phyloP scores from a whole-genome alignment of 208 protist species.

The Naegleria fowleri region DNA sequence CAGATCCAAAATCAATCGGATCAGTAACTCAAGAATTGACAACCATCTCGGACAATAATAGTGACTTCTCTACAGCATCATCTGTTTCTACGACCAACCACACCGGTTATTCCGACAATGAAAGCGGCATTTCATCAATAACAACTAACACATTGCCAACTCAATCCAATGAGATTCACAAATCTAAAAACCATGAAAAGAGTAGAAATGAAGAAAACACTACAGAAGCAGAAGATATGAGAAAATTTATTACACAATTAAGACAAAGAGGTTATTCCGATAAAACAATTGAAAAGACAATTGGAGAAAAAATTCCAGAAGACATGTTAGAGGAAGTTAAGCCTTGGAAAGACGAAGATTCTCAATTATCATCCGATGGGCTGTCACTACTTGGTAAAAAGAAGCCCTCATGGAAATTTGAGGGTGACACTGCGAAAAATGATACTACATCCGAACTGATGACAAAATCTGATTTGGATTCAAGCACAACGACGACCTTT shows the following conservation, averaged over 20 bases:
- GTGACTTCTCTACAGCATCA: not conserved
- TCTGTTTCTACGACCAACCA: too few relatives aligned
- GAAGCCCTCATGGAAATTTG: not conserved
- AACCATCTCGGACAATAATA: not conserved
- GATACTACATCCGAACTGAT: not conserved
- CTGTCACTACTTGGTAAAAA: not conserved
- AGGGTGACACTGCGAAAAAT: not conserved
- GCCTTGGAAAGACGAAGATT: not conserved
- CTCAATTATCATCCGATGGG: not conserved
- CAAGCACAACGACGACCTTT: not conserved
- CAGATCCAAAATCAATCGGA: not conserved
- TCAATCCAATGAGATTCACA: not conserved
- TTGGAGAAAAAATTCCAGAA: not conserved
- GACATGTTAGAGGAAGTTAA: not conserved
- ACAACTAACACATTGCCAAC: not conserved
- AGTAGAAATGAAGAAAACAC: not conserved
- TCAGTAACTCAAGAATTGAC: not conserved
- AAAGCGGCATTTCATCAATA: not conserved
- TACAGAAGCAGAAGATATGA: not conserved
- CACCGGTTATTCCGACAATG: too few relatives aligned
- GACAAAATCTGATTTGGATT: not conserved
- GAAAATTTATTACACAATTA: not conserved
- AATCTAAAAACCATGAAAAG: not conserved
- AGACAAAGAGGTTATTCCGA: not conserved
- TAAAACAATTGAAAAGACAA: not conserved